Evolutionary conservation across 768 basidiomycete species (phyloP), one percentile per base, ranked within the genome.

Genomic region (Thelephora ganbajun): DNA sequence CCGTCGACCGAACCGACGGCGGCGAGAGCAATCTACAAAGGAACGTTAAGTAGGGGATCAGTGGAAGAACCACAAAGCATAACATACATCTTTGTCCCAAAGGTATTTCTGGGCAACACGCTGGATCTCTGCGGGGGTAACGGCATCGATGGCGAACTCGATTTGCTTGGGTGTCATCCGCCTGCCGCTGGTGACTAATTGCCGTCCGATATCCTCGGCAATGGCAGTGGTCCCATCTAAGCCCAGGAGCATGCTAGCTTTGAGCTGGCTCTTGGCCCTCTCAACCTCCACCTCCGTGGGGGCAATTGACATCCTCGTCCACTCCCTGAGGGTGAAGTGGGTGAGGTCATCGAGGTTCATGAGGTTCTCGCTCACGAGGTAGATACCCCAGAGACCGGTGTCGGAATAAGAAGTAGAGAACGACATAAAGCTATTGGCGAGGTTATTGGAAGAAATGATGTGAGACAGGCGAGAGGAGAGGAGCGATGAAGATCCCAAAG

Each of bases 391-490:
- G 33, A 98, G 79, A 49, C 96, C 96, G 16, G 93, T 98, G 66
- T 99, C 96, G 5, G 92, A 91, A 72, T 99, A 99, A 5, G 86
- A 90, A 1, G 94, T 98, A 14, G 91, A 94, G 82, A 98, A 99
- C 46, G 86, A 89, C 89, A 97, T 94, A 83, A 87, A 99, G 50
- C 85, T 90, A 73, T 98, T 99, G 60, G 96, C 96, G 61, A 98
- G 89, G 73, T 89, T 87, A 76, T 97, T 82, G 47, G 75, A 71
- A 34, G 90, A 87, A 58, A 98, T 74, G 64, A 91, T 84, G 65
- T 93, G 85, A 20, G 86, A 87, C 47, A 99, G 81, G 45, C 84
- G 80, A 45, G 91, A 96, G 51, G 88, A 91, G 53, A 94, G 79
- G 47, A 96, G 73, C 19, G 89, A 75, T 2, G 89, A 83, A 43